Percentiles rank a stretch among this genome's conserved stretches.
These are phyloP conservation scores for Epicoccum sorghinum DNA, from an alignment of 2,329 filamentous ascomycete genomes.

Conservation along the genomic window DNA sequence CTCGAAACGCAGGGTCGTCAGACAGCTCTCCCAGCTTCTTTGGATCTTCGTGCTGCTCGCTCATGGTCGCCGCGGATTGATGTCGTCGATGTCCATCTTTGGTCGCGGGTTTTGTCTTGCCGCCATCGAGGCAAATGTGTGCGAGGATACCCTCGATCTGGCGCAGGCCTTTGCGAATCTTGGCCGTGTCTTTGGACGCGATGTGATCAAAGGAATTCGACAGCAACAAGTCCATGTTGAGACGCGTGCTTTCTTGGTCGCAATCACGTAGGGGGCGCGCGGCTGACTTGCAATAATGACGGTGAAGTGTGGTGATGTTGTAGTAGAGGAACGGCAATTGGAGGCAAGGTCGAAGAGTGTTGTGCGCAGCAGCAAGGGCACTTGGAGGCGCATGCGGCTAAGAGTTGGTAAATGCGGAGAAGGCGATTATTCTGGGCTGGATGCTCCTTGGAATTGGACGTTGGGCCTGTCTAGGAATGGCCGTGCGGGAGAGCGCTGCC, in stretches of 20 bases:
- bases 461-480: conserved; percentile 20
- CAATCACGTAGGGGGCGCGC: conserved; percentile 5
- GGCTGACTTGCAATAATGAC: conserved; percentile 2
- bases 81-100: conserved; percentile 45
- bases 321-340: conserved; percentile 5
- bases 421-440: conserved; percentile 21
- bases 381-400: conserved; percentile 33
- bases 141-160: conserved; percentile 94
- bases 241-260: conserved; percentile 9
- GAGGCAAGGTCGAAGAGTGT: conserved; percentile 8
- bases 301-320: conserved; percentile 1
- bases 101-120: conserved; percentile 37
- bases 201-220: conserved; percentile 96
- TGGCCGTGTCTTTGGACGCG: conserved; percentile 85
- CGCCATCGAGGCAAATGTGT: conserved; percentile 81
- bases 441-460: conserved; percentile 23
- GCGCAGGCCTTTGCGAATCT: conserved; percentile 90
- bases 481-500: conserved; percentile 19
- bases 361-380: conserved; percentile 21
- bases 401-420: conserved; percentile 34
- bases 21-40: conserved; percentile 70
- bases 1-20: conserved; percentile 85
- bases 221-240: conserved; percentile 83
- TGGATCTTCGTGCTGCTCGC: conserved; percentile 35
- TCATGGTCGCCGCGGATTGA: conserved; percentile 44